Evolutionary conservation across 176 grass and related monocot genomes (phyloP).

Genomic region (Carex cristatella): DNA sequence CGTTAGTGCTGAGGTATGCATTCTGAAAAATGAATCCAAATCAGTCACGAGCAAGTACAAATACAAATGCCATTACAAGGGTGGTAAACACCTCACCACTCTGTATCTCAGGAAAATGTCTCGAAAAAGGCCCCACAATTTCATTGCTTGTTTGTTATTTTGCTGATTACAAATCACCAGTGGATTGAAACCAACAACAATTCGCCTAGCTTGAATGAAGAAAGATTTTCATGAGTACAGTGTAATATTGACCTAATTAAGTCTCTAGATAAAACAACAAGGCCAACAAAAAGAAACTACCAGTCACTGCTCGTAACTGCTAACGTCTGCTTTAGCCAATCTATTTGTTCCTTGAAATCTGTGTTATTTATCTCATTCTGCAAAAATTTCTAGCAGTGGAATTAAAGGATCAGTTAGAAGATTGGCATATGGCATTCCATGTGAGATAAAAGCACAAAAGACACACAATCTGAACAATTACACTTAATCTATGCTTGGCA

Average conservation of each 20-base stretch:
- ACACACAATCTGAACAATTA: not conserved
- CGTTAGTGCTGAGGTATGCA: constrained; percentile 39
- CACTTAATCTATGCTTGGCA: not conserved
- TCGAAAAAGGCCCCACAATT: constrained; percentile 26
- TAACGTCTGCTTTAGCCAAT: constrained; percentile 28
- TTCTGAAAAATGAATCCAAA: constrained; percentile 19
- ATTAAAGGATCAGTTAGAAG: not conserved
- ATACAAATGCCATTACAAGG: not conserved
- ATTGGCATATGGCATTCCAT: not conserved
- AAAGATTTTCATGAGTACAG: constrained; percentile 14
- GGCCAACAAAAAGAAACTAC: constrained; percentile 8
- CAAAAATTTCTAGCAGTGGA: constrained; percentile 8
- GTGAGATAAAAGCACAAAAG: not conserved
- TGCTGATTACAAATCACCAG: constrained; percentile 32
- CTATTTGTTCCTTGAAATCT: constrained; percentile 13
- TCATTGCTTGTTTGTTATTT: constrained; percentile 24
- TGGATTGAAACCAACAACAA: constrained; percentile 41
- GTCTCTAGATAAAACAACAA: not conserved
- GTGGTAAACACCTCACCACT: constrained; percentile 26
- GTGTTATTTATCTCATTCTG: constrained; percentile 11
- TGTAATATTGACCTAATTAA: not conserved
- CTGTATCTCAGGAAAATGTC: constrained; percentile 30
- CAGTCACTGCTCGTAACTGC: constrained; percentile 27
- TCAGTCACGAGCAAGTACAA: not conserved
- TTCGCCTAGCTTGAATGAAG: constrained; percentile 35